These are phyloP conservation scores for Kodamaea restingae DNA, from an alignment of 805 yeast genomes.

Conservation along the genomic window DNA sequence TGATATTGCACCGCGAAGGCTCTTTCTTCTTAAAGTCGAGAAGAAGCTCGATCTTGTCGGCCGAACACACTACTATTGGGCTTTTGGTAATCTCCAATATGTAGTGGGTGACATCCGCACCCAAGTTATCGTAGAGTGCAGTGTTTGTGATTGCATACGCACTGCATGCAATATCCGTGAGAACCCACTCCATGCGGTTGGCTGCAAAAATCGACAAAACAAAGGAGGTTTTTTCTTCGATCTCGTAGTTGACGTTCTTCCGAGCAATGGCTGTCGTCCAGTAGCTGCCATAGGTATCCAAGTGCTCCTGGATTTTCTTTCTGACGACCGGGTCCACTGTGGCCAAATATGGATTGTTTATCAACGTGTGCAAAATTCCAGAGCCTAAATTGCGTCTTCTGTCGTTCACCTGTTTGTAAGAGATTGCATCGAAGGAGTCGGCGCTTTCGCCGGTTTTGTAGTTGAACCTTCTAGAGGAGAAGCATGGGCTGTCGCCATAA, in stretches of 20 bases:
- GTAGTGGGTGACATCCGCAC: conserved; percentile 17
- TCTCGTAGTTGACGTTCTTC: conserved; percentile 7
- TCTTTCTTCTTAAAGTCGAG: conserved; percentile 14
- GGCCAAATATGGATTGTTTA: conserved; percentile 18
- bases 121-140: conserved; percentile 20
- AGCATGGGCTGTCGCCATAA: conserved; percentile 27
- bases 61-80: conserved; percentile 16
- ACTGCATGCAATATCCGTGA: conserved; percentile 15
- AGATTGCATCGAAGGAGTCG: conserved; percentile 39
- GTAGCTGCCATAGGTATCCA: conserved; percentile 13
- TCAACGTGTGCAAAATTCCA: conserved; percentile 41
- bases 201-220: conserved; percentile 19
- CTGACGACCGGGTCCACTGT: conserved; percentile 20
- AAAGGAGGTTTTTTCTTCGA: conserved; percentile 13
- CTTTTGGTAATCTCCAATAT: conserved; percentile 17
- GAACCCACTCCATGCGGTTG: conserved; percentile 17
- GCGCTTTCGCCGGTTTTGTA: conserved; percentile 23
- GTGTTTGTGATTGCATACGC: conserved; percentile 18
- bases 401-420: conserved; percentile 38
- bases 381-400: conserved; percentile 50
- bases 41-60: conserved; percentile 15
- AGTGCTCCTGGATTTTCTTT: conserved; percentile 27
- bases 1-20: conserved; percentile 15
- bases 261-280: conserved; percentile 8
- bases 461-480: conserved; percentile 37